Evolutionary conservation across 352 stramenopile genomes (phyloP).

Genomic region (Globisporangium cylindrosporum): DNA sequence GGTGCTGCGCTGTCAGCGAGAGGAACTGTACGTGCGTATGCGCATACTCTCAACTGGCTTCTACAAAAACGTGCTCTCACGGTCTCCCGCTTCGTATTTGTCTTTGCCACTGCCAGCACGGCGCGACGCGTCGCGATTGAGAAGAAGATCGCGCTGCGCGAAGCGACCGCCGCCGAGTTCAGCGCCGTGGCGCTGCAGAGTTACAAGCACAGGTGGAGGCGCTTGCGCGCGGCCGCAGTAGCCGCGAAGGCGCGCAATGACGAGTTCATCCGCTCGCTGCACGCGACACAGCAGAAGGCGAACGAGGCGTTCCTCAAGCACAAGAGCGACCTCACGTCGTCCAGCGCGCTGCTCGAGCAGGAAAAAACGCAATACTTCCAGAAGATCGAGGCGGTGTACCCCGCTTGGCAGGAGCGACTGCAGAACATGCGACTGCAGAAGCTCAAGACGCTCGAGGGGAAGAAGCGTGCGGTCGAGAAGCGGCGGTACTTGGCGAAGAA

Average conservation of each 20-base stretch:
- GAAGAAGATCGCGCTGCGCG: slow-evolving; percentile 64
- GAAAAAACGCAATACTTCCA: slow-evolving; percentile 62
- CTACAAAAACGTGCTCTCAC: neutral
- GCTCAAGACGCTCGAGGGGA: slow-evolving; percentile 63
- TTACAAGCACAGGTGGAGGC: slow-evolving; percentile 61
- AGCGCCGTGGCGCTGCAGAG: slow-evolving; percentile 66
- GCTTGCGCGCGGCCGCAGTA: slow-evolving; percentile 34
- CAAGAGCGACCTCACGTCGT: slow-evolving; percentile 41
- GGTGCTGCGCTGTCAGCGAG: slow-evolving; percentile 40
- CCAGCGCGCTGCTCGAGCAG: slow-evolving; percentile 40
- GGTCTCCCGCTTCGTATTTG: slow-evolving; percentile 2
- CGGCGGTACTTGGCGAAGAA: slow-evolving; percentile 71
- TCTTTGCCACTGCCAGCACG: slow-evolving; percentile 28
- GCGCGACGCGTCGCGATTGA: slow-evolving; percentile 57
- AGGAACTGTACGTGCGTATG: slow-evolving; percentile 44
- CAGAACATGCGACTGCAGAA: slow-evolving; percentile 49
- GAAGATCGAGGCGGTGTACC: slow-evolving; percentile 64
- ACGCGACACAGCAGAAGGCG: slow-evolving; percentile 48
- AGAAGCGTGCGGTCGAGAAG: slow-evolving; percentile 69
- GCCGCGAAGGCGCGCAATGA: slow-evolving; percentile 58
- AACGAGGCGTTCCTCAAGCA: slow-evolving; percentile 40
- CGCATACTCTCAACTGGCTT: neutral
- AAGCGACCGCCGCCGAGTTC: slow-evolving; percentile 77
- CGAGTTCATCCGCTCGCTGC: slow-evolving; percentile 51
- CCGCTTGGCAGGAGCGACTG: slow-evolving; percentile 70